Base-by-base conservation (phyloP, 2,329 filamentous ascomycete species). In the Dothidotthia symphoricarpi region DNA sequence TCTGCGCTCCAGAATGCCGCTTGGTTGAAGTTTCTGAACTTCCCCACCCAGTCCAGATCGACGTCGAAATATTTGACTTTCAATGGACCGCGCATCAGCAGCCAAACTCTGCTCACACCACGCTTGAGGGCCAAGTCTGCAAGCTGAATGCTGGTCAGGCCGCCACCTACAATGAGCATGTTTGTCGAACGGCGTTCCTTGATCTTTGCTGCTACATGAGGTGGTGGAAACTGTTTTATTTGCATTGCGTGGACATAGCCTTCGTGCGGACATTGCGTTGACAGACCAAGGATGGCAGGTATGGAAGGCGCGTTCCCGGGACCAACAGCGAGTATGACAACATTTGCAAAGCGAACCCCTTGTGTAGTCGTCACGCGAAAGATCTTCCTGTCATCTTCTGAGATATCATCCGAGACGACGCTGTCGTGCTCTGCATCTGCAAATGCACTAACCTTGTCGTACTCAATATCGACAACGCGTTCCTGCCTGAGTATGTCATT, bases 61-160 rank as follows among this genome's bases (percentile, higher is more conserved):
- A 91, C 76, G 52, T 91, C 87, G 49, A 91, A 91, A 42, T 84
- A 82, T 64, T 91, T 91, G 33, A 88, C 75, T 50, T 76, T 77
- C 47, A 69, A 69, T 58, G 49, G 69, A 34, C 75, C 72, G 22
- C 87, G 75, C 76, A 89, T 82, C 16, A 91, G 57, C 34, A 86
- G 77, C 72, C 77, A 86, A 0, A 90, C 81, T 45, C 81, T 84
- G 1, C 70, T 75, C 1, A 87, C 81, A 0, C 85, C 83, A 16
- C 74, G 73, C 7, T 77, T 75, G 40, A 89, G 68, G 1, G 80
- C 80, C 31, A 85, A 72, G 55, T 88, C 83, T 0, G 80, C 74
- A 13, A 90, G 71, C 59, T 91, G 87, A 0, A 85, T 84, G 15
- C 84, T 86, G 0, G 86, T 89, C 3, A 91, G 68, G 0, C 87